phyloP scores from a whole-genome alignment of 306 rosid species.

The Morella rubra region DNA sequence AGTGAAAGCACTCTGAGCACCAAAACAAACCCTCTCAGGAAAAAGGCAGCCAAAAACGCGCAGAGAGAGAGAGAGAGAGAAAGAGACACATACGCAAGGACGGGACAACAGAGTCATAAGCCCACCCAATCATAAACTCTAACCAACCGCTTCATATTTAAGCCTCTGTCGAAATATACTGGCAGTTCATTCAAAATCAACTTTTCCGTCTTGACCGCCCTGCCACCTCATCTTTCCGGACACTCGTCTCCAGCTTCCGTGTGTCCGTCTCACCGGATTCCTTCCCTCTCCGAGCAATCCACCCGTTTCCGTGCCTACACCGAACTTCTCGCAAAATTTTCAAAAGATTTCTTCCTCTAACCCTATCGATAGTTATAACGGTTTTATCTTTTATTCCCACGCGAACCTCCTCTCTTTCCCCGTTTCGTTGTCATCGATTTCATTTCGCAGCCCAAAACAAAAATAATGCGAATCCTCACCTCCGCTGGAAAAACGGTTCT shows the following conservation, averaged over 20 bases:
- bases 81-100: neutral
- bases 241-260: neutral
- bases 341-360: neutral
- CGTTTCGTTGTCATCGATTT: slow-evolving; percentile 14
- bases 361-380: slow-evolving; percentile 21
- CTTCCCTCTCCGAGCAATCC: slow-evolving; percentile 19
- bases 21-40: slow-evolving; percentile 14
- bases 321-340: neutral
- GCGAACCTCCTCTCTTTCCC: slow-evolving; percentile 24
- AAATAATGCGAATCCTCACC: slow-evolving; percentile 31
- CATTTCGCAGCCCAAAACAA: neutral
- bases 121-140: slow-evolving; percentile 23
- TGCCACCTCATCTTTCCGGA: slow-evolving; percentile 35
- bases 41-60: neutral
- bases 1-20: slow-evolving; percentile 39
- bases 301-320: neutral
- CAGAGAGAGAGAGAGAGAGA: neutral
- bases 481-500: slow-evolving; percentile 13
- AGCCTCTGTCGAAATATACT: neutral
- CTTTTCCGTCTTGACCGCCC: slow-evolving; percentile 4
- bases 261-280: neutral
- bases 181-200: neutral
- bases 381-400: slow-evolving; percentile 32
- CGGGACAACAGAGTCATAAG: neutral
- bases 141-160: slow-evolving; percentile 51